Base-by-base conservation (phyloP, 2,329 filamentous ascomycete genomes). In the Alternaria dauci region DNA sequence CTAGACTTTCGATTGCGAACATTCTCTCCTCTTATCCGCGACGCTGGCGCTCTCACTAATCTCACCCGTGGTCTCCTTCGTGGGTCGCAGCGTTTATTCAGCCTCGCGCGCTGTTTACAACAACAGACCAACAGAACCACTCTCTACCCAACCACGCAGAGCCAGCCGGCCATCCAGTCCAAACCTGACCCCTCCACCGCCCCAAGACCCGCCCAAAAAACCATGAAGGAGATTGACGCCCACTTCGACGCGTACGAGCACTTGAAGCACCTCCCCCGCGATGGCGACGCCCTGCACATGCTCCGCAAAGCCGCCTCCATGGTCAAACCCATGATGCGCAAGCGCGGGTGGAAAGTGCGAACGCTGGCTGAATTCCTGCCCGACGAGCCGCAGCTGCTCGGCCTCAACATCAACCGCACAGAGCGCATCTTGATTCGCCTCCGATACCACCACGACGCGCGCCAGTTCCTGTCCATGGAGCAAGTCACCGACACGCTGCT, bases 311-410 rank as follows among this genome's bases (percentile, higher is more conserved):
- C 96, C 41, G 93, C 93, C 3, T 96, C 93, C 26, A 80, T 96
- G 58, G 94, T 97, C 63, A 97, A 97, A 77, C 94, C 94, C 18
- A 92, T 98, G 64, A 98, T 98, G 94, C 86, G 93, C 66, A 92
- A 92, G 48, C 88, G 92, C 43, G 85, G 85, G 56, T 98, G 93
- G 92, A 89, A 84, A 63, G 92, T 98, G 34, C 85, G 86, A 28
- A 87, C 91, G 48, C 85, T 98, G 16, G 88, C 89, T 50, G 94
- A 98, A 76, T 97, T 98, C 79, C 91, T 92, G 61, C 94, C 94
- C 1, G 83, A 87, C 12, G 85, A 95, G 69, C 79, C 82, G 32
- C 91, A 91, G 67, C 82, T 97, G 2, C 81, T 96, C 80, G 89
- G 91, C 18, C 80, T 97, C 26, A 97, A 98, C 71, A 84, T 91